Conservation (phyloP, 73 alveolate species). For the Tetrahymena borealis region DNA sequence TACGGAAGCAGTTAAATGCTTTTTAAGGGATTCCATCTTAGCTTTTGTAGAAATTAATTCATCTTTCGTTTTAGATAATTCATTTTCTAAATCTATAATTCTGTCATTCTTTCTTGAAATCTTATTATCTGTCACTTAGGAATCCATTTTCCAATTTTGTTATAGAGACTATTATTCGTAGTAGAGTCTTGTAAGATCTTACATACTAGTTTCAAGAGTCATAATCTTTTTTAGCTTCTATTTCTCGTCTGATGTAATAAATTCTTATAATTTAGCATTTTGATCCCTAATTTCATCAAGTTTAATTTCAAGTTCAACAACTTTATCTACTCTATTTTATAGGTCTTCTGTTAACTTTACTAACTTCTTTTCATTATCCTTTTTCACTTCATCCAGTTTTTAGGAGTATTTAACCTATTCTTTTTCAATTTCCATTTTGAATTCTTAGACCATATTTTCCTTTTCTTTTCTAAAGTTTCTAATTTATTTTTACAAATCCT, state of each 20-base stretch:
- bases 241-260: slow-evolving; percentile 60
- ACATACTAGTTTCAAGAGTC: slow-evolving; percentile 63
- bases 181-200: slow-evolving; percentile 75
- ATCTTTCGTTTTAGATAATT: slow-evolving; percentile 6
- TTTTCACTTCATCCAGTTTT: slow-evolving; percentile 31
- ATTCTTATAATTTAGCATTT: slow-evolving; percentile 40
- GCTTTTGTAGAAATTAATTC: slow-evolving; percentile 4
- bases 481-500: neutral
- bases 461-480: neutral
- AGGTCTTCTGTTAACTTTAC: slow-evolving; percentile 38
- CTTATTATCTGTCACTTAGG: slow-evolving; percentile 72
- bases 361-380: slow-evolving; percentile 24
- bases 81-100: slow-evolving; percentile 38
- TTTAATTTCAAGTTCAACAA: slow-evolving; percentile 51
- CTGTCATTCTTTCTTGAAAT: slow-evolving; percentile 71
- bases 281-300: slow-evolving; percentile 56
- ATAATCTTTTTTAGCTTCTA: slow-evolving; percentile 53
- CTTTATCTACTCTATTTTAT: slow-evolving; percentile 58
- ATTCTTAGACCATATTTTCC: neutral
- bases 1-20: neutral
- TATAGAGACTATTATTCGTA: slow-evolving; percentile 67
- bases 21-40: neutral
- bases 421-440: neutral
- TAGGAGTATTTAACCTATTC: neutral
- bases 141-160: slow-evolving; percentile 70